phyloP scores from a whole-genome alignment of 2,329 filamentous ascomycete genomes.

The Aspergillus sp. region DNA sequence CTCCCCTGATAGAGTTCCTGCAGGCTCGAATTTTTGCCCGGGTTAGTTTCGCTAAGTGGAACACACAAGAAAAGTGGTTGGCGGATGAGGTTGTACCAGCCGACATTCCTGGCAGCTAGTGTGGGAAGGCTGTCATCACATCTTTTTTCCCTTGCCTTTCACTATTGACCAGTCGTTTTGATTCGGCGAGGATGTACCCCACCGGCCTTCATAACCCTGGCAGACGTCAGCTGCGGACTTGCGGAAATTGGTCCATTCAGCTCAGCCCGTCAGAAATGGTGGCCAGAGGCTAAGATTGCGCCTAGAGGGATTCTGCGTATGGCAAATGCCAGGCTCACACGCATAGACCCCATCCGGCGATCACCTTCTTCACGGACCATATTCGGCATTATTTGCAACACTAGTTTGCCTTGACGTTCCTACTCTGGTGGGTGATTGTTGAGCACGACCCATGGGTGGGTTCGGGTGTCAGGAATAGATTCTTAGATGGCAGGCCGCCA shows the following conservation, averaged over 20 bases:
- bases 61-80: conserved; percentile 4
- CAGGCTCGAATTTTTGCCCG: conserved; percentile 10
- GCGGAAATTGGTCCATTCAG: background rate
- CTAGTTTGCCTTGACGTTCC: background rate
- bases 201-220: background rate
- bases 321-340: background rate
- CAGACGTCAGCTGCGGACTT: conserved; percentile 15
- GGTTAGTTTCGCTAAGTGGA: conserved; percentile 3
- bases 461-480: background rate
- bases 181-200: background rate
- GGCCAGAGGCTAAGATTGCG: background rate
- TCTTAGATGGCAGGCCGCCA: background rate
- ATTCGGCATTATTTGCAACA: background rate
- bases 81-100: conserved; percentile 10
- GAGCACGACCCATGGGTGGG: background rate
- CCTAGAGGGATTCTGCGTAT: background rate
- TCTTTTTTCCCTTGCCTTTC: background rate
- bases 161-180: background rate
- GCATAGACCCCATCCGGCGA: background rate
- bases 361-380: background rate
- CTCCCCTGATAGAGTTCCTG: conserved; percentile 12
- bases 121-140: background rate
- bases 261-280: background rate
- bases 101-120: conserved; percentile 10
- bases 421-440: background rate